Evolutionary conservation across 306 rosid species (phyloP).

Genomic region (Cyamopsis tetragonoloba): DNA sequence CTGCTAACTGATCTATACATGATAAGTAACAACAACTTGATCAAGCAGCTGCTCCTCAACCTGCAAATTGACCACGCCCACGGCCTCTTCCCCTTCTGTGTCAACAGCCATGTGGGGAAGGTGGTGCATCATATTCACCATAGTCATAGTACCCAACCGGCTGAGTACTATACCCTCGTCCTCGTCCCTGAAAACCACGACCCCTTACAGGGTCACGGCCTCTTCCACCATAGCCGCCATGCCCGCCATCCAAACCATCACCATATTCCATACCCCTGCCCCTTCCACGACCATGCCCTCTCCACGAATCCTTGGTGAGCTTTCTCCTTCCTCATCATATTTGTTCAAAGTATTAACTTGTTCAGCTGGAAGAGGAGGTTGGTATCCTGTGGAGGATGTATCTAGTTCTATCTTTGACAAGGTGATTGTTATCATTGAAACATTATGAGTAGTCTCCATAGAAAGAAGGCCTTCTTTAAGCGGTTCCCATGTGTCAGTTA

Average conservation of each 20-base stretch:
- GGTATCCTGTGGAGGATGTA: slow-evolving; percentile 74
- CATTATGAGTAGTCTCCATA: too few relatives aligned
- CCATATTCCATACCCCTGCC: slow-evolving; percentile 70
- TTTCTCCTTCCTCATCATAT: slow-evolving; percentile 75
- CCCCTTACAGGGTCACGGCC: slow-evolving; percentile 70
- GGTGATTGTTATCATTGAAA: too few relatives aligned
- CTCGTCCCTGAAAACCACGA: slow-evolving; percentile 52
- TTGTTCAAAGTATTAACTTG: slow-evolving; percentile 78
- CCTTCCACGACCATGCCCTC: slow-evolving; percentile 77
- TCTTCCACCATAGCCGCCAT: slow-evolving; percentile 69
- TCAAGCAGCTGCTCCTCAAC: slow-evolving; percentile 58
- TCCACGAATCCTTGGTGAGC: slow-evolving; percentile 62
- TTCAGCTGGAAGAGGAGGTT: slow-evolving; percentile 74
- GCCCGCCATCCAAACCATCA: slow-evolving; percentile 75
- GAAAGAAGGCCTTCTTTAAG: slow-evolving; percentile 88
- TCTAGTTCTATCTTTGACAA: slow-evolving; percentile 40
- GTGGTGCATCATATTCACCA: slow-evolving; percentile 60
- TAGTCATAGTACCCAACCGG: slow-evolving; percentile 56
- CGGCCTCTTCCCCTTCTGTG: slow-evolving; percentile 78
- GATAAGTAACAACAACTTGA: slow-evolving; percentile 28
- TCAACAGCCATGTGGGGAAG: slow-evolving; percentile 61
- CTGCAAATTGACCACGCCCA: slow-evolving; percentile 54
- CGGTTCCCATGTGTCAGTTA: slow-evolving; percentile 86
- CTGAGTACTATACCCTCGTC: slow-evolving; percentile 56
- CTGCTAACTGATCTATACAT: slow-evolving; percentile 36